These are phyloP conservation scores for Metarhizium humberi DNA, from an alignment of 2,329 filamentous ascomycete genomes.

Conservation along the genomic window DNA sequence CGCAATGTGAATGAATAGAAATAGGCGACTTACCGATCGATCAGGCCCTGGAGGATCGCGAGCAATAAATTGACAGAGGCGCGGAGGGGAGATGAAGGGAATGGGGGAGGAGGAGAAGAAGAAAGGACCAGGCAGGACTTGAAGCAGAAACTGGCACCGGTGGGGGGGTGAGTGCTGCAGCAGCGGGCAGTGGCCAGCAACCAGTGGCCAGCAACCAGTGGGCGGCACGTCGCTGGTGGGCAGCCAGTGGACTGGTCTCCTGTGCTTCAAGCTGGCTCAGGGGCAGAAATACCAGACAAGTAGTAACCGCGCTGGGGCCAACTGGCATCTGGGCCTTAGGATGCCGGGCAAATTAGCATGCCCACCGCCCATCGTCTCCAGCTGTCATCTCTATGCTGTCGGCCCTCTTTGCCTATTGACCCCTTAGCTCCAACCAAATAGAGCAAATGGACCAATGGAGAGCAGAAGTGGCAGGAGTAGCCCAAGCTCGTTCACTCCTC, in stretches of 20 bases:
- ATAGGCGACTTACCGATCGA: conserved; percentile 4
- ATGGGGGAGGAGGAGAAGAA: neutral
- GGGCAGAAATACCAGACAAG: too few relatives aligned
- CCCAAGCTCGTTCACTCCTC: too few relatives aligned
- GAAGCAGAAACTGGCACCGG: neutral
- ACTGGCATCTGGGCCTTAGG: neutral
- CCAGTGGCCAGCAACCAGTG: neutral
- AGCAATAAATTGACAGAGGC: conserved; percentile 1
- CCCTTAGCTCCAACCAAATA: too few relatives aligned
- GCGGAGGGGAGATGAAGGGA: neutral
- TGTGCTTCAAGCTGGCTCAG: too few relatives aligned
- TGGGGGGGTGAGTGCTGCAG: too few relatives aligned
- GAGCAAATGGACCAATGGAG: too few relatives aligned
- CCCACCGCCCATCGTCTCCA: neutral
- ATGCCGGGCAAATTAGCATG: neutral
- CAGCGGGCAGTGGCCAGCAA: neutral
- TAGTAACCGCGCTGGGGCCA: too few relatives aligned
- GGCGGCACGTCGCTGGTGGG: too few relatives aligned
- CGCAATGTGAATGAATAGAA: neutral
- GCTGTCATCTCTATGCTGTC: too few relatives aligned
- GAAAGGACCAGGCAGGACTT: neutral
- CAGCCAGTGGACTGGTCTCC: too few relatives aligned
- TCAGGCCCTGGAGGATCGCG: neutral
- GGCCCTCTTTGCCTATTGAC: neutral
- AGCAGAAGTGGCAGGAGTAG: too few relatives aligned